Base-by-base conservation (phyloP, 768 basidiomycete genomes). In the Mycena olivaceomarginata region DNA sequence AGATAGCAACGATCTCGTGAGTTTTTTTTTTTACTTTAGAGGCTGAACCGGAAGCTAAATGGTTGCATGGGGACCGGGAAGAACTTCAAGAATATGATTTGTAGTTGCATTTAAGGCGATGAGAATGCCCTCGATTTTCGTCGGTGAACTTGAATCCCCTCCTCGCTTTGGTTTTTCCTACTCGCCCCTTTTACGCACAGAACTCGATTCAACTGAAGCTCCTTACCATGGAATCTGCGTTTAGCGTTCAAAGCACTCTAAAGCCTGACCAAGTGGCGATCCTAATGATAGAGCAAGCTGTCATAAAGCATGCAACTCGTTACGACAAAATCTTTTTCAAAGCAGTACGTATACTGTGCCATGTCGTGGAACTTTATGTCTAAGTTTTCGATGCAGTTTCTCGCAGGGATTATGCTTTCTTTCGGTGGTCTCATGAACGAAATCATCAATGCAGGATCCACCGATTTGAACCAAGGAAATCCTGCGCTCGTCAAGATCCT, bases 351-450 rank as follows among this genome's bases (percentile, higher is more conserved):
- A n/a, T 53, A 25, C 12, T 60, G 1, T 7, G 5, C 37, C 22
- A 37, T 7, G 6, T n/a, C 20, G 12, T 57, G 11, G 5, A 46
- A 41, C n/a, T 56, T 22, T 3, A 1, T 31, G 22, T 4, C 43
- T 59, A 15, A 31, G 37, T 16, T 37, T 15, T 46, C 15, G 9
- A 60, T 45, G 9, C 4, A 95, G 94, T 89, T 94, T 70, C 85
- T 92, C 76, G 94, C 93, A 40, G 94, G 94, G 22, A 87, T 90
- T 46, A 94, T 94, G 91, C 82, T 94, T 25, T 94, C 94, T 12
- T 94, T 95, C 68, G 94, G 94, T 79, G 93, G 92, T 16, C 85
- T 95, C 15, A 83, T 95, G 53, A 90, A 90, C 25, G 85, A 93
- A 76, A 86, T 95, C 72, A 80, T 94, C 25, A 84, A 88, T 51